These are phyloP conservation scores for Cladosporium sp. DNA, from an alignment of 2,329 filamentous ascomycete species.

Conservation along the genomic window DNA sequence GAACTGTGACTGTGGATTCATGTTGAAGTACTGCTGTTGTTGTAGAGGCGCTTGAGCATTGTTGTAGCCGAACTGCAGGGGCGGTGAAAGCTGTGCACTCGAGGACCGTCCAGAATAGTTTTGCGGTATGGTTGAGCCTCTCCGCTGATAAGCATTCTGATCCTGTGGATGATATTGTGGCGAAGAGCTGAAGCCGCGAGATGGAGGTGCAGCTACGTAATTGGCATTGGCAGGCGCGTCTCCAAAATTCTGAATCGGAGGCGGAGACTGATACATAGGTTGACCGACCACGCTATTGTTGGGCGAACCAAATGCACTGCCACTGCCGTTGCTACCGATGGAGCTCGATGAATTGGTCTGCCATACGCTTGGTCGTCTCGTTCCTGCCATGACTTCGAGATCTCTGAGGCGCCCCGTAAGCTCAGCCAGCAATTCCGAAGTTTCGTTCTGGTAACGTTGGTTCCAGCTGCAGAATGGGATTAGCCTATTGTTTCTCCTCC, in stretches of 20 bases:
- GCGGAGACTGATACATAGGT: slow-evolving; percentile 3
- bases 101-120: background rate
- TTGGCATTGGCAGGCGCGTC: background rate
- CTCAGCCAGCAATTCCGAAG: slow-evolving; percentile 37
- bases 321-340: slow-evolving; percentile 21
- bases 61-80: slow-evolving; percentile 18
- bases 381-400: slow-evolving; percentile 21
- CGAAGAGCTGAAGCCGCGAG: slow-evolving; percentile 17
- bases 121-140: slow-evolving; percentile 4
- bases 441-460: slow-evolving; percentile 45
- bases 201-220: slow-evolving; percentile 13
- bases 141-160: slow-evolving; percentile 15
- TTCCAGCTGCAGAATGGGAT: slow-evolving; percentile 36
- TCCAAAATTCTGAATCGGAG: slow-evolving; percentile 12
- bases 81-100: background rate
- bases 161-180: slow-evolving; percentile 15
- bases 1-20: slow-evolving; percentile 22
- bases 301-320: slow-evolving; percentile 21
- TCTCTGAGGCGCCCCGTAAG: slow-evolving; percentile 37
- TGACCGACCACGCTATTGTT: slow-evolving; percentile 10
- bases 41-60: slow-evolving; percentile 11
- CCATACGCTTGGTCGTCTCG: slow-evolving; percentile 27
- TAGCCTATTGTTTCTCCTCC: background rate
- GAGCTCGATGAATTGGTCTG: slow-evolving; percentile 22
- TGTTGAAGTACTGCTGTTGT: background rate